Evolutionary conservation across 345 rosid species (phyloP), one percentile per base, ranked within the genome.

Genomic region (Aurinia saxatilis): DNA sequence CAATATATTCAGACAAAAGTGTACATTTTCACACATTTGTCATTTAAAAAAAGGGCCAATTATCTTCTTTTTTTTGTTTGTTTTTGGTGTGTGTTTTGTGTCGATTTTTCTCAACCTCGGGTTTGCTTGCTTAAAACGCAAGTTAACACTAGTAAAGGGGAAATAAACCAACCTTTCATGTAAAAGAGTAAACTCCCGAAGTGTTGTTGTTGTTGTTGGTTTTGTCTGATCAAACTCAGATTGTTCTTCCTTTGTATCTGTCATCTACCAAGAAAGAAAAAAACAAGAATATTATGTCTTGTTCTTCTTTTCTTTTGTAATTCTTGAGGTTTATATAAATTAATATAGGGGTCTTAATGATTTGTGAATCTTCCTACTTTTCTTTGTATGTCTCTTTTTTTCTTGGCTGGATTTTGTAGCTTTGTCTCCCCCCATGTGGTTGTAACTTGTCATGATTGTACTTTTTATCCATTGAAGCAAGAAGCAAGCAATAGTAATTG

Each of bases 11-110:
- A 25, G 75, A 65, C 71, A 65, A 58, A 65, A 65, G 70, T 71
- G 75, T 71, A 57, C 35, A 71, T 65, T 71, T 59, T 42, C 71
- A 71, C 75, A 71, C 70, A 44, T 71, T 71, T 71, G 75, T 71
- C 75, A 42, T 64, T 42, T 41, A 12, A 63, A 56, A 21, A 44
- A 10, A 46, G 19, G 30, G 40, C 75, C 47, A 64, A 64, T 57
- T 70, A 47, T 61, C 62, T 56, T 63, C 1, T 33, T 50, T 17
- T 2, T 11, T 30, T 10, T 48, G 4, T 27, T 27, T 27, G 30
- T 46, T 25, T 51, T 51, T 10, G 35, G 31, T 62, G 41, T 70
- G 49, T 70, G 11, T 56, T 63, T 51, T 70, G 59, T 55, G 70
- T 63, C 63, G 41, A 69, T 61, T 54, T 70, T 62, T 61, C 57